These are phyloP conservation scores for Apiospora pterosperma DNA, from an alignment of 2,329 filamentous ascomycete genomes.

Conservation along the genomic window DNA sequence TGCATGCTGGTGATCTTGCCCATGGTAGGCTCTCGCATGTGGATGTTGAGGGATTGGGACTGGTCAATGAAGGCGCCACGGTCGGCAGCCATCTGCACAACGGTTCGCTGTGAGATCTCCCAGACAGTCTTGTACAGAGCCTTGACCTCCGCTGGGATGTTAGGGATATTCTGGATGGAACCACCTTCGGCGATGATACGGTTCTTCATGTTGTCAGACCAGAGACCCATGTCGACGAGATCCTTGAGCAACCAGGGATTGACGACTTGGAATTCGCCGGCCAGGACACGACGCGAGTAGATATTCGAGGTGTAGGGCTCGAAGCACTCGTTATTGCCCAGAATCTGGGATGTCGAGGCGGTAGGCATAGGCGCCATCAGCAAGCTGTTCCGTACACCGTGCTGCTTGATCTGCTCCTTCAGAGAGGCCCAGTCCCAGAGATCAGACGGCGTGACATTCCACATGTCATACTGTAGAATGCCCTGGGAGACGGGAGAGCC, in stretches of 20 bases:
- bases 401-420: slow-evolving; percentile 86
- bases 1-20: slow-evolving; percentile 99
- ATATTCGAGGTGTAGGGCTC: slow-evolving; percentile 99
- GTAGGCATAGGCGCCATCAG: slow-evolving; percentile 97
- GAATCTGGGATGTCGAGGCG: slow-evolving; percentile 93
- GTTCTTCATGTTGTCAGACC: slow-evolving; percentile 99
- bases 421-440: slow-evolving; percentile 95
- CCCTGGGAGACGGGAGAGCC: slow-evolving; percentile 94
- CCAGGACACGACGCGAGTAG: slow-evolving; percentile 95
- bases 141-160: slow-evolving; percentile 95
- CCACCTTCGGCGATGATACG: slow-evolving; percentile 97
- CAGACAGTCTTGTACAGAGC: slow-evolving; percentile 98
- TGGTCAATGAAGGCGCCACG: slow-evolving; percentile 98
- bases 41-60: slow-evolving; percentile 98
- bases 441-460: slow-evolving; percentile 87
- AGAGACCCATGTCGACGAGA: slow-evolving; percentile 93
- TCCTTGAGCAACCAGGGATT: slow-evolving; percentile 99
- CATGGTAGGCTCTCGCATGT: slow-evolving; percentile 99
- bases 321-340: slow-evolving; percentile 99
- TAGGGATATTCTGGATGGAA: slow-evolving; percentile 94
- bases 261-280: slow-evolving; percentile 98
- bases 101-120: slow-evolving; percentile 95
- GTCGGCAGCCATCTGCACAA: slow-evolving; percentile 97
- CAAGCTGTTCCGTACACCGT: slow-evolving; percentile 93
- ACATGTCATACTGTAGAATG: slow-evolving; percentile 98